Base-by-base conservation (phyloP, 306 rosid species). In the Medicago ruthenica region DNA sequence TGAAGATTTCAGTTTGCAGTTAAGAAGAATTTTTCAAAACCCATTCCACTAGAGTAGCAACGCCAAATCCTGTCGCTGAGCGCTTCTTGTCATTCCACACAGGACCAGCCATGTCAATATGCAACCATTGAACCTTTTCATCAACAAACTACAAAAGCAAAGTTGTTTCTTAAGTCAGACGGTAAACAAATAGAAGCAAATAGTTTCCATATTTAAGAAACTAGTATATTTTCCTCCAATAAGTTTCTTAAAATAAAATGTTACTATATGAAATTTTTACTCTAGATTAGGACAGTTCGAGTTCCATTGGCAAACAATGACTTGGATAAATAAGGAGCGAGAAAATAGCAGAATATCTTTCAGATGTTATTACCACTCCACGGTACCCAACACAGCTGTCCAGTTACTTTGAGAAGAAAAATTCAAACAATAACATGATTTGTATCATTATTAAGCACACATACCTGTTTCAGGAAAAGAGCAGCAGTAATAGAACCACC, bases 121-220 rank as follows among this genome's bases (percentile, higher is more conserved):
- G 99, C 97, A 92, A 81, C 99, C 99, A 92, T 16, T 92, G 89
- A 73, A 96, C 93, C 81, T 96, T 96, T 75, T 96, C 99, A 83
- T 96, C 98, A 74, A 92, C 98, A 85, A 90, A 96, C 99, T 96
- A 83, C 81, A 81, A 71, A 80, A 71, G 9, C 81, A 55, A 59
- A 70, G 53, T 40, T 70, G 55, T 51, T 67, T 89, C 72, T 77
- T 0, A 34, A 34, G 0, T 6, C 37, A 34, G 37, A 34, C 37
- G 5, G 37, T 34, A 34, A 34, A 34, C 37, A 4, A 27, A 3
- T 34, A 34, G 37, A 34, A 34, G 37, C 7, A 34, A 34, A 34
- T 34, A 34, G 37, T 34, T 4, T 34, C 37, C 37, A 34, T 34
- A 34, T 34, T 34, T 34, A 34, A 34, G 37, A 34, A 34, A 34